A percentile compares a stretch with the other conserved stretches of the same genome.
Evolutionary conservation across 768 basidiomycete genomes (phyloP).

Genomic region (Mrakia blollopis): DNA sequence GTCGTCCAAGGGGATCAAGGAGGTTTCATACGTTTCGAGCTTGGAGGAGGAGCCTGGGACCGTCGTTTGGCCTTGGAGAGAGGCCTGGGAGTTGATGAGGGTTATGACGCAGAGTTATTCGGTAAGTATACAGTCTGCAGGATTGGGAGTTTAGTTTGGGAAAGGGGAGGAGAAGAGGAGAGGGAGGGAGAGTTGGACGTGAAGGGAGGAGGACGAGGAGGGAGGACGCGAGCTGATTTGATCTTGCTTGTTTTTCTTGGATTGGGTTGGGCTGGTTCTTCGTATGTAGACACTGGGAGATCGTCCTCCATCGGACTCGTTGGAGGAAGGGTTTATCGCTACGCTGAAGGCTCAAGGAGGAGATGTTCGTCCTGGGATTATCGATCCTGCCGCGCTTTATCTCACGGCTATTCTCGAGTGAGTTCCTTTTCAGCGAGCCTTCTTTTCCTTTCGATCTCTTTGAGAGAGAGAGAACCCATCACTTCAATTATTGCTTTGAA

Average conservation of each 20-base stretch:
- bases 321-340: constrained; percentile 2
- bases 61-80: constrained; percentile 17
- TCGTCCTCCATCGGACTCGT: constrained; percentile 21
- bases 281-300: constrained; percentile 32
- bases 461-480: neutral
- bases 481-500: too few relatives aligned
- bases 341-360: constrained; percentile 15
- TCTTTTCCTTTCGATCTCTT: neutral
- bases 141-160: neutral
- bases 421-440: neutral
- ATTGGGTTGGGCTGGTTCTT: too few relatives aligned
- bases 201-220: too few relatives aligned
- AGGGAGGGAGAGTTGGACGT: neutral
- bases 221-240: too few relatives aligned
- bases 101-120: constrained; percentile 34
- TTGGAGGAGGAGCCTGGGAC: neutral
- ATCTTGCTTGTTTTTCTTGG: neutral
- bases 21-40: neutral
- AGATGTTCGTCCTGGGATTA: constrained; percentile 25
- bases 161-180: too few relatives aligned
- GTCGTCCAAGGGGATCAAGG: neutral
- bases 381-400: constrained; percentile 29
- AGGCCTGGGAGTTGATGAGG: constrained; percentile 30
- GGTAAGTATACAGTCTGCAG: constrained; percentile 4
- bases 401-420: constrained; percentile 33